Percentiles rank a stretch among this genome's conserved stretches.
These are phyloP conservation scores for Beta corolliflora DNA, from an alignment of 179 eudicot species.

Conservation along the genomic window DNA sequence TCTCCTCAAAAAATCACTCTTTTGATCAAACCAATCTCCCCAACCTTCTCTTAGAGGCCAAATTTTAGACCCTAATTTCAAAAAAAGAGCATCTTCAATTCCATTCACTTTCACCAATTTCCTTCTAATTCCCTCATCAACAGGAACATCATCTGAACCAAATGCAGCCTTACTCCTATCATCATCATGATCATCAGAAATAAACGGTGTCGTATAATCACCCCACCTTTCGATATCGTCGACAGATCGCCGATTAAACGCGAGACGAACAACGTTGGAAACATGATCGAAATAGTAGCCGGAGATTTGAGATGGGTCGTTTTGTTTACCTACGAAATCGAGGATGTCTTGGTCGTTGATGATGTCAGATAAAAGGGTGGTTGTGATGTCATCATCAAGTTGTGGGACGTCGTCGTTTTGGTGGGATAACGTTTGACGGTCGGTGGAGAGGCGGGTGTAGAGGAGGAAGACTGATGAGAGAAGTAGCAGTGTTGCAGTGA, in stretches of 20 bases:
- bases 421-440: constrained; percentile 30
- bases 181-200: constrained; percentile 31
- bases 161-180: constrained; percentile 37
- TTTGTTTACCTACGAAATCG: constrained; percentile 36
- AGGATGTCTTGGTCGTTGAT: constrained; percentile 26
- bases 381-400: constrained; percentile 37
- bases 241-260: constrained; percentile 54
- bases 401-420: constrained; percentile 30
- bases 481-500: constrained; percentile 21
- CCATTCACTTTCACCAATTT: constrained; percentile 51
- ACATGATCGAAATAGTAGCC: constrained; percentile 65
- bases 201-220: constrained; percentile 50
- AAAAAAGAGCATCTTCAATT: constrained; percentile 70
- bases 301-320: constrained; percentile 30
- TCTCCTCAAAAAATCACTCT: constrained; percentile 79
- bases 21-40: constrained; percentile 95
- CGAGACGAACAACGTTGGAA: constrained; percentile 51
- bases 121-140: constrained; percentile 62
- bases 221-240: constrained; percentile 84
- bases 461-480: constrained; percentile 60
- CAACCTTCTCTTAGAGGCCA: constrained; percentile 78
- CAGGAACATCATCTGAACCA: constrained; percentile 79
- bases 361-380: constrained; percentile 30
- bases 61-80: constrained; percentile 50
- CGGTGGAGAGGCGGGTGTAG: constrained; percentile 47